Evolutionary conservation across 305 asterid species (phyloP).

Genomic region (Solanum hybrid): DNA sequence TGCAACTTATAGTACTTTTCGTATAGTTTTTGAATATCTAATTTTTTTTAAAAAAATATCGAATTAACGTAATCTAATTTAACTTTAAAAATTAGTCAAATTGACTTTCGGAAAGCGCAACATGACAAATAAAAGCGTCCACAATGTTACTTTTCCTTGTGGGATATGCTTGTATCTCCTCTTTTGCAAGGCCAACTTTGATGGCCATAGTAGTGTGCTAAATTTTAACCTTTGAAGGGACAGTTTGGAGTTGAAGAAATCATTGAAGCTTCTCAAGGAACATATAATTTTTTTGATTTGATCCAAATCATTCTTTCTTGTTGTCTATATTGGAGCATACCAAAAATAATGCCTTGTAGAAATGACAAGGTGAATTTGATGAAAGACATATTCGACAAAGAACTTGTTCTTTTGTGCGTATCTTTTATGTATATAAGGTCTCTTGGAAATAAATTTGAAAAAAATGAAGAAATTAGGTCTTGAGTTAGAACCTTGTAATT

Average conservation of each 20-base stretch:
- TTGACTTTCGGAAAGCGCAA: too few species aligned
- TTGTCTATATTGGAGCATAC: background rate
- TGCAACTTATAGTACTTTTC: too few species aligned
- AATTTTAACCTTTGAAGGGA: background rate
- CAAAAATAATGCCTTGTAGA: background rate
- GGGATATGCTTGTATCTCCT: background rate
- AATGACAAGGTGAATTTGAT: background rate
- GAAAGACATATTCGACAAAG: background rate
- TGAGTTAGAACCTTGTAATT: background rate
- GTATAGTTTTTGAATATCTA: too few species aligned
- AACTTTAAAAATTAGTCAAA: too few species aligned
- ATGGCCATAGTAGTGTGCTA: background rate
- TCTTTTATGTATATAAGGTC: background rate
- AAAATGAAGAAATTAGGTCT: background rate
- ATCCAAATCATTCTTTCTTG: background rate
- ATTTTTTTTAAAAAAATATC: too few species aligned
- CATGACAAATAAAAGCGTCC: too few species aligned
- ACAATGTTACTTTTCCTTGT: background rate
- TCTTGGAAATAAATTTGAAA: background rate
- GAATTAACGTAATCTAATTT: too few species aligned
- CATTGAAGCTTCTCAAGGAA: background rate
- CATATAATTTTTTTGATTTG: background rate
- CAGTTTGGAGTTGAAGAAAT: background rate
- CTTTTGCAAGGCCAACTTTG: background rate
- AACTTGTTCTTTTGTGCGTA: background rate